Evolutionary conservation across 2,329 filamentous ascomycete genomes (phyloP).

Genomic region (Ceratocystis destructans): DNA sequence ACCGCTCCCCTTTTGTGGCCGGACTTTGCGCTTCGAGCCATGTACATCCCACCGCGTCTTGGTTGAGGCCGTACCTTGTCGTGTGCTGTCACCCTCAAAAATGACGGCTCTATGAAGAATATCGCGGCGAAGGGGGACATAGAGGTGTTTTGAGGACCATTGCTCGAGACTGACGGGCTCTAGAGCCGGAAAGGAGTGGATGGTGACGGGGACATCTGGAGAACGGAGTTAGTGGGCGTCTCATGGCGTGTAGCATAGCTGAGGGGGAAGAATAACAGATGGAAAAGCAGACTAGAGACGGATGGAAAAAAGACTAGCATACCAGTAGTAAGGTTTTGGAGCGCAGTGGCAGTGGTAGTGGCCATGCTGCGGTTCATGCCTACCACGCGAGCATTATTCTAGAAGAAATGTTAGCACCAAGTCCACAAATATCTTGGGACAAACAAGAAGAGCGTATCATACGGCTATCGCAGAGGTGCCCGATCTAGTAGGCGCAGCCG

Average conservation of each 20-base stretch:
- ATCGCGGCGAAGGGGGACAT: slow-evolving; percentile 77
- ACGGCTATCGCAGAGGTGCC: background rate
- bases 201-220: slow-evolving; percentile 60
- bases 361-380: slow-evolving; percentile 37
- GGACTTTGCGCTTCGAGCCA: slow-evolving; percentile 69
- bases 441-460: background rate
- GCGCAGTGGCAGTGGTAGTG: slow-evolving; percentile 34
- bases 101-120: slow-evolving; percentile 84
- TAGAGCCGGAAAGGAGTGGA: slow-evolving; percentile 80
- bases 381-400: background rate
- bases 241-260: background rate
- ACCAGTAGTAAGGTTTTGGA: slow-evolving; percentile 35
- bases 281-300: no score
- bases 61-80: slow-evolving; percentile 70
- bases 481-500: background rate
- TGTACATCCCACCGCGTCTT: slow-evolving; percentile 75
- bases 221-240: slow-evolving; percentile 28
- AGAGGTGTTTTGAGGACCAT: slow-evolving; percentile 71
- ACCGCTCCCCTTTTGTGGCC: slow-evolving; percentile 77
- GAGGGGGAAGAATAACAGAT: background rate
- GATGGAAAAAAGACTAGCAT: slow-evolving; percentile 19
- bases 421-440: no score
- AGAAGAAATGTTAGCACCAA: background rate
- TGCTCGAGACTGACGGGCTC: slow-evolving; percentile 66
- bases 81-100: slow-evolving; percentile 79